phyloP scores from a whole-genome alignment of 2,329 filamentous ascomycete genomes.

The Lachnellula suecica region DNA sequence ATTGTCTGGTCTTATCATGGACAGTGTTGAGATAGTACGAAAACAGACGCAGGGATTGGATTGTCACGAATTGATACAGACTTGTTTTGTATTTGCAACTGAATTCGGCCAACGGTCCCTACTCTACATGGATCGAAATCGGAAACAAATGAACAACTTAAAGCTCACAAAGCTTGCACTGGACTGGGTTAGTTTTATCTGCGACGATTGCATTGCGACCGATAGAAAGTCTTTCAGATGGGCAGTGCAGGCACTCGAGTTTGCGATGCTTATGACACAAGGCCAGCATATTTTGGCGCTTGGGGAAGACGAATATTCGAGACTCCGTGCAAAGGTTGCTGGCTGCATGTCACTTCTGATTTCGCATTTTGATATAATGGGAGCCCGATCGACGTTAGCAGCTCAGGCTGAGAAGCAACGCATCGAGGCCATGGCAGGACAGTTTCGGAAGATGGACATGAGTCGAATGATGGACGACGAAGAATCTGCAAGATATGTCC shows the following conservation, averaged over 20 bases:
- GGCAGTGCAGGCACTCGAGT: slow-evolving; percentile 93
- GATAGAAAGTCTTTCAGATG: slow-evolving; percentile 96
- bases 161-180: slow-evolving; percentile 90
- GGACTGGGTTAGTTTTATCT: slow-evolving; percentile 98
- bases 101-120: slow-evolving; percentile 96
- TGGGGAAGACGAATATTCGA: slow-evolving; percentile 82
- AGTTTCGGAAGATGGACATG: slow-evolving; percentile 76
- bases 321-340: slow-evolving; percentile 82
- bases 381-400: slow-evolving; percentile 86
- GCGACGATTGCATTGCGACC: slow-evolving; percentile 90
- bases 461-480: slow-evolving; percentile 74
- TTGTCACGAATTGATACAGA: slow-evolving; percentile 94
- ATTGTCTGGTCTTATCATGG: slow-evolving; percentile 97
- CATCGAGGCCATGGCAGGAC: slow-evolving; percentile 75
- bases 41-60: slow-evolving; percentile 80
- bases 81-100: slow-evolving; percentile 97
- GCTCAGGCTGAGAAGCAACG: slow-evolving; percentile 92
- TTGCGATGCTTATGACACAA: slow-evolving; percentile 95
- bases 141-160: slow-evolving; percentile 94
- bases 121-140: slow-evolving; percentile 92
- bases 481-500: slow-evolving; percentile 75
- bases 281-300: slow-evolving; percentile 92
- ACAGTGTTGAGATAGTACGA: slow-evolving; percentile 91
- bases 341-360: slow-evolving; percentile 97
- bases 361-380: slow-evolving; percentile 99